A percentile compares a stretch with the other conserved stretches of the same genome.
These are phyloP conservation scores for Mastigamoeba balamuthi DNA, from an alignment of 78 protist genomes.

Conservation along the genomic window DNA sequence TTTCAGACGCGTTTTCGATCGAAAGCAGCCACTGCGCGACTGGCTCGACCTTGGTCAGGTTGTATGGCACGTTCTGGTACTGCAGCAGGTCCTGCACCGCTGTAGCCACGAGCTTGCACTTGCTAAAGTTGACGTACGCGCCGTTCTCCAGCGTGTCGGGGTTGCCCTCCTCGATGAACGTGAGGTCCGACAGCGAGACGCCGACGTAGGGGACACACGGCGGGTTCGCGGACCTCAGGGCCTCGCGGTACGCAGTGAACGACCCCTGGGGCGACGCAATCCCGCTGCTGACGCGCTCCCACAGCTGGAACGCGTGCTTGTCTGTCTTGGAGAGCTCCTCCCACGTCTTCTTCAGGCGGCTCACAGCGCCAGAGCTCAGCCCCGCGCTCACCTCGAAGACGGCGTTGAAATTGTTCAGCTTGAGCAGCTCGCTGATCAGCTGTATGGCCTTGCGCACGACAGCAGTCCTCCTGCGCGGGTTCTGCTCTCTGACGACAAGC, in stretches of 20 bases:
- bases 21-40: too few relatives aligned
- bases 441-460: not conserved
- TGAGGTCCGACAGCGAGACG: slow-evolving; percentile 58
- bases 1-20: too few relatives aligned
- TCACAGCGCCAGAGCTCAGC: slow-evolving; percentile 52
- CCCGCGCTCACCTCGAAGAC: slow-evolving; percentile 54
- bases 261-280: too few relatives aligned
- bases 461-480: slow-evolving; percentile 22
- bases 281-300: too few relatives aligned
- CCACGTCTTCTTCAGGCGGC: slow-evolving; percentile 60
- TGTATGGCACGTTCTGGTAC: not conserved
- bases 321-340: slow-evolving; percentile 22
- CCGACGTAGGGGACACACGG: slow-evolving; percentile 67
- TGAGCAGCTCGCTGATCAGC: slow-evolving; percentile 14
- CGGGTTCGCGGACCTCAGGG: slow-evolving; percentile 23
- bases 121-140: not conserved
- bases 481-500: slow-evolving; percentile 20
- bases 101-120: not conserved
- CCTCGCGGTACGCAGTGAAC: slow-evolving; percentile 42
- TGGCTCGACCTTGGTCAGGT: too few relatives aligned
- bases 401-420: slow-evolving; percentile 63
- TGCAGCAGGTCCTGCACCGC: not conserved
- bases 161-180: slow-evolving; percentile 29
- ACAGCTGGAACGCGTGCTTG: not conserved
- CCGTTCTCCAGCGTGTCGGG: not conserved